These are phyloP conservation scores for Zarea fungicola DNA, from an alignment of 2,329 filamentous ascomycete genomes.

Conservation along the genomic window DNA sequence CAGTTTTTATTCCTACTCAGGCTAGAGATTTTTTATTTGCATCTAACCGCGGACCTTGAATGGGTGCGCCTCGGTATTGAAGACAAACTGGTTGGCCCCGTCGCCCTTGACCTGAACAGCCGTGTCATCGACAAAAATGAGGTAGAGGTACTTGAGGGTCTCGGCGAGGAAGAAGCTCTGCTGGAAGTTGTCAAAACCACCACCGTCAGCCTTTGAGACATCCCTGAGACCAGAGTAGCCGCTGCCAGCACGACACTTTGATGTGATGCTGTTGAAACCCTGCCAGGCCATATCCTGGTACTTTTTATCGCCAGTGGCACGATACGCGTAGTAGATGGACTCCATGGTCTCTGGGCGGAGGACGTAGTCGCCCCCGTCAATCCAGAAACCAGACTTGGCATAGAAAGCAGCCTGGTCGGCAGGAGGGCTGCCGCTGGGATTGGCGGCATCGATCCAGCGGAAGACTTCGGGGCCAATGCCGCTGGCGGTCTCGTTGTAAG, in stretches of 20 bases:
- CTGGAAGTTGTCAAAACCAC: conserved; percentile 62
- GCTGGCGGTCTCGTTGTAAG: conserved; percentile 63
- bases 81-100: conserved; percentile 43
- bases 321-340: conserved; percentile 81
- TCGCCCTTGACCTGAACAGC: conserved; percentile 43
- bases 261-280: conserved; percentile 64
- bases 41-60: conserved; percentile 20
- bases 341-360: conserved; percentile 79
- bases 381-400: conserved; percentile 64
- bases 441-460: conserved; percentile 49
- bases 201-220: conserved; percentile 60
- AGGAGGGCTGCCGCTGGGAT: conserved; percentile 59
- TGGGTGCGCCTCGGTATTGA: conserved; percentile 46
- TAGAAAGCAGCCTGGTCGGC: conserved; percentile 60
- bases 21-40: too few species aligned
- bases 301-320: conserved; percentile 66
- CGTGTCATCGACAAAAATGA: conserved; percentile 62
- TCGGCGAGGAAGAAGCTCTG: conserved; percentile 88
- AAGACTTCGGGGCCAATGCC: conserved; percentile 74
- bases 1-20: too few species aligned
- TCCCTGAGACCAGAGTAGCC: conserved; percentile 63
- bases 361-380: conserved; percentile 55
- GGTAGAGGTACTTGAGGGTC: conserved; percentile 77
- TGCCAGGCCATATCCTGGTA: conserved; percentile 85
- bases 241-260: conserved; percentile 55